Base-by-base conservation (phyloP, 768 basidiomycete genomes). In the Boletus coccyginus region DNA sequence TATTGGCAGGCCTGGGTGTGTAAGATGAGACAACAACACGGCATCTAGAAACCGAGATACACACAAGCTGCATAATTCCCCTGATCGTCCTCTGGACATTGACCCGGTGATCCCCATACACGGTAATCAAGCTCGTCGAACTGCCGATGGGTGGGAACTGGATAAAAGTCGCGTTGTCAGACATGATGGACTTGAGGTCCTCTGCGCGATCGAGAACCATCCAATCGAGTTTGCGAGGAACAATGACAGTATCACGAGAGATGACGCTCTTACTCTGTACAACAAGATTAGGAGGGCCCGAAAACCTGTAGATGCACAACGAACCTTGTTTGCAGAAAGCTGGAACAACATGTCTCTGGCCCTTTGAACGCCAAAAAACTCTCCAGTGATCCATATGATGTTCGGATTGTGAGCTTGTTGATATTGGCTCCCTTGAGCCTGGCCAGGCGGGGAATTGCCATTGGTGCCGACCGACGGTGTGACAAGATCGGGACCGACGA, bases 161-260 rank as follows among this genome's bases (percentile, higher is more conserved):
- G 59, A 99, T 90, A 69, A 90, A 98, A 6, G 95, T 96, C 8
- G 92, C 94, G 60, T 98, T 98, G 76, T 99, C 96, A 63, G 83
- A 86, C 94, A 97, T 98, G 68, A 94, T 83, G 6, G 86, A 80
- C 73, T 87, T 93, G 66, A 99, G 77, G 60, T 98, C 96, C 31
- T 98, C 95, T 12, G 89, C 78, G n/a, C 91, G 86, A 71, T 99
- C 93, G n/a, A 90, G 92, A 52, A 97, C 84, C 84, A 99, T 89
- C 95, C 96, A 98, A 66, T 99, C 96, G 58, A 99, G 80, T 71
- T 99, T 99, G 59, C 96, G 88, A 54, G 96, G 96, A 24, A 97
- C 81, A 53, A 98, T 90, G 7, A 94, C 92, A 16, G 92, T 94
- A 69, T 99, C 95, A 57, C 93, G 79, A 9, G 96, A 95, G 55